A percentile compares a stretch with the other conserved stretches of the same genome.
Conservation (phyloP, 306 rosid species). For the Cyamopsis tetragonoloba region DNA sequence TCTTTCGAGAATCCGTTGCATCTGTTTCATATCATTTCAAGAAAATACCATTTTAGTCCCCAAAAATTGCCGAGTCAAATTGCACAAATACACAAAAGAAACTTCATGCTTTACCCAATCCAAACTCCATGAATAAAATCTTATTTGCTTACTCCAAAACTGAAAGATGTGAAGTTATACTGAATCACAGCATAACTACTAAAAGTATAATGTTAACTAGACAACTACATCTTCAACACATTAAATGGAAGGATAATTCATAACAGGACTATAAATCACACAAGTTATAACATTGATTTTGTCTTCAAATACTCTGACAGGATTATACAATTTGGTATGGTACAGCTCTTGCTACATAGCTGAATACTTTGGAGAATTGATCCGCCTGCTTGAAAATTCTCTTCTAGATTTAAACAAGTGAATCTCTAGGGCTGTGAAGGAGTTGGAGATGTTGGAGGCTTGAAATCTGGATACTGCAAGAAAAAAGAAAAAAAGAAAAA, state of each 20-base stretch:
- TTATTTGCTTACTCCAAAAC: conserved; percentile 30
- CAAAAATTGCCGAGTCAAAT: neutral
- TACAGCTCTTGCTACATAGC: conserved; percentile 19
- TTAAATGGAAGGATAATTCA: conserved; percentile 22
- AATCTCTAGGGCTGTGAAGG: conserved; percentile 82
- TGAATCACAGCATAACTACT: conserved; percentile 27
- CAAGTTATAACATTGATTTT: conserved; percentile 20
- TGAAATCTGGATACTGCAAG: conserved; percentile 94
- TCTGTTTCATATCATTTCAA: too few species aligned
- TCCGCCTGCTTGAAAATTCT: conserved; percentile 26
- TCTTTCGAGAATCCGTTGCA: too few species aligned
- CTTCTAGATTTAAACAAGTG: conserved; percentile 19
- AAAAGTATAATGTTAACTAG: neutral
- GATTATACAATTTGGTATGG: conserved; percentile 27
- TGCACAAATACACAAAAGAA: too few species aligned
- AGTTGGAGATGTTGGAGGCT: conserved; percentile 92
- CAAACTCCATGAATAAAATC: neutral
- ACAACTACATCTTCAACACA: conserved; percentile 33
- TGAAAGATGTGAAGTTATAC: conserved; percentile 20
- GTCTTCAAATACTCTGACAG: conserved; percentile 27
- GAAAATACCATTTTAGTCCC: too few species aligned
- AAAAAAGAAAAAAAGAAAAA: neutral
- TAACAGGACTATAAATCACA: conserved; percentile 14
- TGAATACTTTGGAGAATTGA: conserved; percentile 8
- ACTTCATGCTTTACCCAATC: too few species aligned